Conservation (phyloP, 179 eudicot species). For the Pouteria campechiana region DNA sequence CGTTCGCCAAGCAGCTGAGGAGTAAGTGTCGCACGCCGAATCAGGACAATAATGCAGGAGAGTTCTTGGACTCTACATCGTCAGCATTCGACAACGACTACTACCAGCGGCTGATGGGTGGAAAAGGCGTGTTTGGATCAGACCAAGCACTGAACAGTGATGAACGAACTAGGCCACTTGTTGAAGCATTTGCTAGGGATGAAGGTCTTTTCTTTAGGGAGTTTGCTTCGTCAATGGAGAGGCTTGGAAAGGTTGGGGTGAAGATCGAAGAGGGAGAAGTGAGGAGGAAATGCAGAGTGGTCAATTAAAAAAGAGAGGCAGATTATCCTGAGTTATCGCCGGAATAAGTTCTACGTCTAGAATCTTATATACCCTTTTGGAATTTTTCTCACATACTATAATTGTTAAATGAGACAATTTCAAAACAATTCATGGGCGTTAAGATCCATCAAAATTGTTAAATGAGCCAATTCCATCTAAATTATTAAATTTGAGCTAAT, state of each 20-base stretch:
- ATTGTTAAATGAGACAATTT: too few relatives aligned
- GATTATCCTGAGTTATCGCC: too few relatives aligned
- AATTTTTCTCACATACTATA: too few relatives aligned
- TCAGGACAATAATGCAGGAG: slow-evolving; percentile 36
- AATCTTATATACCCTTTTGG: too few relatives aligned
- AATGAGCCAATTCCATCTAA: too few relatives aligned
- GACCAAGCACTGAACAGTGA: slow-evolving; percentile 42
- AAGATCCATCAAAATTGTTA: too few relatives aligned
- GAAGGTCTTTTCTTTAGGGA: slow-evolving; percentile 36
- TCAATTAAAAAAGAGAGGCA: slow-evolving; percentile 22
- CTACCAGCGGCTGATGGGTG: slow-evolving; percentile 22
- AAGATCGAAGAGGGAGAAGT: slow-evolving; percentile 43
- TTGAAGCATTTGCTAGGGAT: slow-evolving; percentile 38
- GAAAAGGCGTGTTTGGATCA: slow-evolving; percentile 48
- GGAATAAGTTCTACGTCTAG: too few relatives aligned
- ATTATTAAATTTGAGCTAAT: too few relatives aligned
- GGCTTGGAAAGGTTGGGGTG: slow-evolving; percentile 51
- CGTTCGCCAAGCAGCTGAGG: slow-evolving; percentile 29
- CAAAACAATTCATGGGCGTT: too few relatives aligned
- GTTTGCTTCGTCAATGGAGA: slow-evolving; percentile 51
- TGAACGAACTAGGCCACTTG: slow-evolving; percentile 30
- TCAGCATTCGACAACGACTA: slow-evolving; percentile 38
- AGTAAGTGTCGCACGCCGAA: slow-evolving; percentile 31
- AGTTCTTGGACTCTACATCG: slow-evolving; percentile 36
- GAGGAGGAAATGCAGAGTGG: slow-evolving; percentile 36